These are phyloP conservation scores for Athelia sp. DNA, from an alignment of 1,284 basidiomycete species.

Conservation along the genomic window DNA sequence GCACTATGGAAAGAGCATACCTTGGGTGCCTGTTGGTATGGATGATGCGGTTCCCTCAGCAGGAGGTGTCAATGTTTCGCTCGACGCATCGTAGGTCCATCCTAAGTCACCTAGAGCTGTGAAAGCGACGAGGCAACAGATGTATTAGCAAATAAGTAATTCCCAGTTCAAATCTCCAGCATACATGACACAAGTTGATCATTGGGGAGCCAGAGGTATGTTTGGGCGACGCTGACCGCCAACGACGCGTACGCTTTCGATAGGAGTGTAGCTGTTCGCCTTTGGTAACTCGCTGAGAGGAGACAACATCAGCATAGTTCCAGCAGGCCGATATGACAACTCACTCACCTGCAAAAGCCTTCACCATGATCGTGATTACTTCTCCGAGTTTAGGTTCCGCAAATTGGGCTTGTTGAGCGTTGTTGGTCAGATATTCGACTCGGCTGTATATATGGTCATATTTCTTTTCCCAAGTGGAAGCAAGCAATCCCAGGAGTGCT, in stretches of 20 bases:
- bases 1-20: conserved; percentile 9
- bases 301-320: neutral
- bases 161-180: too few species aligned
- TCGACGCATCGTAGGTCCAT: conserved; percentile 48
- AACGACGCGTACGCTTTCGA: conserved; percentile 60
- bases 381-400: conserved; percentile 38
- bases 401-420: conserved; percentile 37
- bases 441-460: conserved; percentile 50
- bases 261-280: conserved; percentile 47
- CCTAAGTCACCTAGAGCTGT: conserved; percentile 36
- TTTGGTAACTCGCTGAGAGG: conserved; percentile 41
- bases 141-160: too few species aligned
- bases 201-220: conserved; percentile 47
- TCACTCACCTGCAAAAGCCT: conserved; percentile 48
- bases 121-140: conserved; percentile 1
- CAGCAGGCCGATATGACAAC: neutral
- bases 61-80: conserved; percentile 39
- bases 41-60: conserved; percentile 4
- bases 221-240: conserved; percentile 43
- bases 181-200: conserved; percentile 46
- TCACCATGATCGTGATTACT: conserved; percentile 38
- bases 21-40: conserved; percentile 9
- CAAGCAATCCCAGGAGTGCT: conserved; percentile 40
- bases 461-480: conserved; percentile 46
- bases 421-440: conserved; percentile 35